Percentiles rank a stretch among this genome's conserved stretches.
Evolutionary conservation across 129 eudicot genomes (phyloP).

Genomic region (Cynara cardunculus): DNA sequence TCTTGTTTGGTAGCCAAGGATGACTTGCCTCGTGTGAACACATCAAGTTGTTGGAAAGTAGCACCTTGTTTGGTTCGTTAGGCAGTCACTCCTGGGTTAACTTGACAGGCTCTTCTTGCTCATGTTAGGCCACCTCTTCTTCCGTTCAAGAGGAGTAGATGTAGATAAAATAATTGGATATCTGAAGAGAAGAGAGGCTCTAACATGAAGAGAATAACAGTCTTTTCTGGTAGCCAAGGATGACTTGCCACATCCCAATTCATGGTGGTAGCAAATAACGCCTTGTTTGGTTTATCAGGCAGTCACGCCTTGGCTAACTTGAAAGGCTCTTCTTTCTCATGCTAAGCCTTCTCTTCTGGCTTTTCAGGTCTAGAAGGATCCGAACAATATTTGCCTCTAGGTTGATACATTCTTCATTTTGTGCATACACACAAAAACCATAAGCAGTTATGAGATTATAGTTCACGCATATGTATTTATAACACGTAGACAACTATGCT

Average conservation of each 20-base stretch:
- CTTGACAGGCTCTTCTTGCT: not conserved
- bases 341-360: not conserved
- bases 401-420: not conserved
- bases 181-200: not conserved
- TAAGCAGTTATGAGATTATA: not conserved
- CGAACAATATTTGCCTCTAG: not conserved
- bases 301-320: not conserved
- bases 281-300: not conserved
- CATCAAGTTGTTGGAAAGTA: not conserved
- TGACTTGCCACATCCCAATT: not conserved
- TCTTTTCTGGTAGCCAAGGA: not conserved
- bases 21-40: constrained; percentile 28
- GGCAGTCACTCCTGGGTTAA: not conserved
- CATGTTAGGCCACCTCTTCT: not conserved
- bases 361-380: not conserved
- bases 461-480: not conserved
- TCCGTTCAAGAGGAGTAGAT: not conserved
- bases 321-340: not conserved
- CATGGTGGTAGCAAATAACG: not conserved
- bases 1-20: constrained; percentile 33
- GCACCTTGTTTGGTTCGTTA: not conserved
- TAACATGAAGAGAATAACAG: not conserved
- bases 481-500: not conserved
- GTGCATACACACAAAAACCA: not conserved
- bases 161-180: not conserved